Percentiles rank a stretch among this genome's conserved stretches.
phyloP scores from a whole-genome alignment of 208 protist genomes.

The Phytomonas serpens region DNA sequence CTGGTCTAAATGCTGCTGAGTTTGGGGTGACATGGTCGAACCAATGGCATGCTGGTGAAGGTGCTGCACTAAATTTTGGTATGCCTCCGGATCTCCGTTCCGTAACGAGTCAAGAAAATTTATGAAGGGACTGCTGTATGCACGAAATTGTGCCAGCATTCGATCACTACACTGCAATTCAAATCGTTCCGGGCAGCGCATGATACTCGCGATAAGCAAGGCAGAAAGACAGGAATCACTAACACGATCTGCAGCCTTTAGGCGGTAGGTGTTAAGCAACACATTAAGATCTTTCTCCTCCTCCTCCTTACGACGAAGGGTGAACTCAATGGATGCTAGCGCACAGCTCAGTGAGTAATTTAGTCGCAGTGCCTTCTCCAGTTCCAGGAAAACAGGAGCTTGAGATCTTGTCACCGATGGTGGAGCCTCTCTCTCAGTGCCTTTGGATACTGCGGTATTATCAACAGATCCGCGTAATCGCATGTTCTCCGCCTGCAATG shows the following conservation, averaged over 20 bases:
- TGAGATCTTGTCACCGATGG: background rate
- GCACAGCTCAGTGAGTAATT: conserved; percentile 40
- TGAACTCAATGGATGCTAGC: conserved; percentile 73
- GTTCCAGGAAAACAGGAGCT: conserved; percentile 9
- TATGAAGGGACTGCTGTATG: conserved; percentile 59
- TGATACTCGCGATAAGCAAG: conserved; percentile 55
- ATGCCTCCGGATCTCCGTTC: conserved; percentile 36
- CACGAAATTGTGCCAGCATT: conserved; percentile 40
- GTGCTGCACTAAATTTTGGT: conserved; percentile 57
- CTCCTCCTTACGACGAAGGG: conserved; percentile 65
- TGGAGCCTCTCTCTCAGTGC: conserved; percentile 6
- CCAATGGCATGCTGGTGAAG: conserved; percentile 30
- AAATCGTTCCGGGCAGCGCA: conserved; percentile 63
- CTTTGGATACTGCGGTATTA: conserved; percentile 3
- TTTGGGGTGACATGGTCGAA: conserved; percentile 19
- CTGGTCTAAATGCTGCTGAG: conserved; percentile 30
- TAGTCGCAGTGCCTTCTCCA: conserved; percentile 33
- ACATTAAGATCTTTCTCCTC: conserved; percentile 64
- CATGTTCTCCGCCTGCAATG: conserved; percentile 45
- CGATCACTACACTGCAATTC: conserved; percentile 54
- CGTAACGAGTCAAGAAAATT: conserved; percentile 58
- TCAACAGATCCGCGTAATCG: conserved; percentile 36
- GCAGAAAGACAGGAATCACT: conserved; percentile 51
- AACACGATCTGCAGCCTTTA: conserved; percentile 49
- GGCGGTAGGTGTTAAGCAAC: conserved; percentile 64